Conservation (phyloP, 768 basidiomycete species). For the Hericium coralloides region DNA sequence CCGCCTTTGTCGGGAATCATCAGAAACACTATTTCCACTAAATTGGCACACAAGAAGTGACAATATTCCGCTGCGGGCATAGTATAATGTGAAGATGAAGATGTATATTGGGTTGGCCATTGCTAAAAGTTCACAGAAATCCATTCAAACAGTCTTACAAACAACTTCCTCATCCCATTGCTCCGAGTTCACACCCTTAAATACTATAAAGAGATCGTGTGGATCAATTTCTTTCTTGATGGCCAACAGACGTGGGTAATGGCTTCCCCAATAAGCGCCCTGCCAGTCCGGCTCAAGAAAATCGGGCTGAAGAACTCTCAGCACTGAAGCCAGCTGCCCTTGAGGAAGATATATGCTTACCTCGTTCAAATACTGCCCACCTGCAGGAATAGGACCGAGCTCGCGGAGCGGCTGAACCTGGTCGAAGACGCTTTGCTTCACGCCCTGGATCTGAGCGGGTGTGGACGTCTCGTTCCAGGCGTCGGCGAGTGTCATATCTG, state of each 20-base stretch:
- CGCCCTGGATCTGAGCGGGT: background rate
- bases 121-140: background rate
- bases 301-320: background rate
- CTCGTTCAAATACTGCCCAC: background rate
- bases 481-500: background rate
- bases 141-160: conserved; percentile 17
- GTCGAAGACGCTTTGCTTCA: background rate
- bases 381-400: background rate
- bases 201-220: conserved; percentile 2
- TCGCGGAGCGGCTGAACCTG: background rate
- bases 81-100: too few species aligned
- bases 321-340: background rate
- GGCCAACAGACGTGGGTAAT: conserved; percentile 12
- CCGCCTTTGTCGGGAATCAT: too few species aligned
- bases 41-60: too few species aligned
- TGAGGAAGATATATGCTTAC: background rate
- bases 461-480: background rate
- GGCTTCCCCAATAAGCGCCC: conserved; percentile 10
- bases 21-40: too few species aligned
- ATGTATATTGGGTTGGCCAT: too few species aligned
- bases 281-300: conserved; percentile 6
- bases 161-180: background rate
- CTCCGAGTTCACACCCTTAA: background rate
- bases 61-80: too few species aligned
- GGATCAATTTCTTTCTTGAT: conserved; percentile 11